Evolutionary conservation across 2,329 filamentous ascomycete genomes (phyloP).

Genomic region (Cercospora beticola): DNA sequence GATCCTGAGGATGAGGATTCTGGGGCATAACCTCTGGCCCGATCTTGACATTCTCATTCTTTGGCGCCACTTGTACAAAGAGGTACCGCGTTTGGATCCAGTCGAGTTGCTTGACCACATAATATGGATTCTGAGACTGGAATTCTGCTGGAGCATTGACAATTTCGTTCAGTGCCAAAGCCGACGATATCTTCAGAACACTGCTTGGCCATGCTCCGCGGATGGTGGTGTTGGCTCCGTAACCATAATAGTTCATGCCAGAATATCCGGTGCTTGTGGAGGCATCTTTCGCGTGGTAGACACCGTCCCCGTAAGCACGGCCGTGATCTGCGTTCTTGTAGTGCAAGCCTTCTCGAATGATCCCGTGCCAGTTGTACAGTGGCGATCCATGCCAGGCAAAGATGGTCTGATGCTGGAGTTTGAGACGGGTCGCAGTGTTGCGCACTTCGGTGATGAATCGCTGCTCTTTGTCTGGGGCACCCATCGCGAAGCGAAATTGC

Average conservation of each 20-base stretch:
- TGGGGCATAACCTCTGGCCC: slow-evolving; percentile 26
- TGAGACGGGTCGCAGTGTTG: slow-evolving; percentile 43
- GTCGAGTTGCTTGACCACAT: slow-evolving; percentile 72
- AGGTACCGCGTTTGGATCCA: slow-evolving; percentile 92
- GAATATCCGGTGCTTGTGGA: slow-evolving; percentile 58
- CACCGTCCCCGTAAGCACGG: slow-evolving; percentile 72
- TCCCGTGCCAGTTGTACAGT: slow-evolving; percentile 82
- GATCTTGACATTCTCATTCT: slow-evolving; percentile 21
- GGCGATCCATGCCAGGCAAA: slow-evolving; percentile 85
- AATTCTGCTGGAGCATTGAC: slow-evolving; percentile 71
- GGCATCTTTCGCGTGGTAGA: slow-evolving; percentile 71
- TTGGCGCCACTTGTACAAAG: slow-evolving; percentile 54
- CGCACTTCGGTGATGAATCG: slow-evolving; percentile 67
- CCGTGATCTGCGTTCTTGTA: slow-evolving; percentile 65
- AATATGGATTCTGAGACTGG: slow-evolving; percentile 55
- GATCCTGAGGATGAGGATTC: slow-evolving; percentile 43
- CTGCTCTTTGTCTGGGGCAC: slow-evolving; percentile 81
- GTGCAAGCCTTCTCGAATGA: slow-evolving; percentile 78
- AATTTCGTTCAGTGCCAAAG: slow-evolving; percentile 79
- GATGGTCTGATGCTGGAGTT: slow-evolving; percentile 62
- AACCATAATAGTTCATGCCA: slow-evolving; percentile 8
- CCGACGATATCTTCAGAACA: slow-evolving; percentile 54
- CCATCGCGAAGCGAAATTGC: slow-evolving; percentile 86
- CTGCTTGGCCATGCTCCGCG: slow-evolving; percentile 63
- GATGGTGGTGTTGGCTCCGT: background rate